These are phyloP conservation scores for Marasmius sp. DNA, from an alignment of 1,284 basidiomycete genomes.

Conservation along the genomic window DNA sequence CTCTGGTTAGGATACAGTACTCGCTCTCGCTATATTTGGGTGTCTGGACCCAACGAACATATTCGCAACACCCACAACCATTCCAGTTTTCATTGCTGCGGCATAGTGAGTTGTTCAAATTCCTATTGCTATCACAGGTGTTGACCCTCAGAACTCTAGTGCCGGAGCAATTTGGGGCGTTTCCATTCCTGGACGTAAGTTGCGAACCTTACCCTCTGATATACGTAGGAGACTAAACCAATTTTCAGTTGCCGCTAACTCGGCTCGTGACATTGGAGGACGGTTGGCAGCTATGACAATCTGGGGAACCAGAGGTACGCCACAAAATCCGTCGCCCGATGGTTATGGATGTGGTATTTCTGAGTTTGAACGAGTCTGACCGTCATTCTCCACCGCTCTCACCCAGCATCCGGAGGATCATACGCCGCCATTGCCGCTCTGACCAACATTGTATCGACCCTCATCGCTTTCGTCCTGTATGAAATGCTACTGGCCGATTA, in stretches of 20 bases:
- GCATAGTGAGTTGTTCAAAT: slow-evolving; percentile 44
- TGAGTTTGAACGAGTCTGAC: neutral
- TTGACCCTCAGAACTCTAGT: slow-evolving; percentile 27
- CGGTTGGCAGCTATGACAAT: slow-evolving; percentile 57
- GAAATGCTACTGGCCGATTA: slow-evolving; percentile 56
- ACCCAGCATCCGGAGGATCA: slow-evolving; percentile 49
- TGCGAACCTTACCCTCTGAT: neutral
- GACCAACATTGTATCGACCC: slow-evolving; percentile 62
- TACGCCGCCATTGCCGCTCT: slow-evolving; percentile 67
- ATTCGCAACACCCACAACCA: slow-evolving; percentile 50
- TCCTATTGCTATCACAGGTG: neutral
- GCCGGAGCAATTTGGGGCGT: slow-evolving; percentile 60
- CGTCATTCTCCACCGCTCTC: neutral
- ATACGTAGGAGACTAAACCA: neutral
- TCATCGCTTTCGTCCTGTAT: slow-evolving; percentile 51
- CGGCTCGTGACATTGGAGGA: slow-evolving; percentile 67
- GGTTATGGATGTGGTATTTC: neutral
- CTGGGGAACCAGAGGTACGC: slow-evolving; percentile 48
- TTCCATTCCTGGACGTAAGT: slow-evolving; percentile 48
- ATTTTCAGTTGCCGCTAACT: slow-evolving; percentile 55
- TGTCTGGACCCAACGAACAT: slow-evolving; percentile 63
- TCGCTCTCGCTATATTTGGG: slow-evolving; percentile 60
- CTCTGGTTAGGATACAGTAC: slow-evolving; percentile 55
- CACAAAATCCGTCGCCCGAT: neutral
- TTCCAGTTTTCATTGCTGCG: slow-evolving; percentile 53